Evolutionary conservation across 257 asterid species (phyloP).

Genomic region (Haberlea rhodopensis): DNA sequence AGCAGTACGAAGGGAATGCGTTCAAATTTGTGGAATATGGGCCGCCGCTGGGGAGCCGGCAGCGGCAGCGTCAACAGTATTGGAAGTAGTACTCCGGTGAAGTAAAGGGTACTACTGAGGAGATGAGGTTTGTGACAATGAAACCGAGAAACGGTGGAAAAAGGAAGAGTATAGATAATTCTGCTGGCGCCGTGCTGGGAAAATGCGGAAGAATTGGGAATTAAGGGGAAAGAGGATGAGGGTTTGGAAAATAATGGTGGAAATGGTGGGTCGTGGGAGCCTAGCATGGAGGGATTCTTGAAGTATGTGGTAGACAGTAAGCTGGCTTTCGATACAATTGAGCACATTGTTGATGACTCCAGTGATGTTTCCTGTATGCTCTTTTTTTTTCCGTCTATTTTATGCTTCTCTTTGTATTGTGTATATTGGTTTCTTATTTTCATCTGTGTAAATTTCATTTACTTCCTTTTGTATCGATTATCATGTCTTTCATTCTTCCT

Average conservation of each 20-base stretch:
- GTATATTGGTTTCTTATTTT: no score
- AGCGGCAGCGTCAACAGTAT: constrained; percentile 53
- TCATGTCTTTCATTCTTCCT: no score
- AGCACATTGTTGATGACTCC: constrained; percentile 86
- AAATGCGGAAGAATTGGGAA: constrained; percentile 7
- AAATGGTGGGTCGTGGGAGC: constrained; percentile 59
- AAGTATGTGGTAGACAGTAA: constrained; percentile 80
- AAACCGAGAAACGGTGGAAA: constrained; percentile 56
- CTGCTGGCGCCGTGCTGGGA: constrained; percentile 15
- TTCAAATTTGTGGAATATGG: no score
- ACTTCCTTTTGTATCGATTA: no score
- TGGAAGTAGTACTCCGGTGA: constrained; percentile 88
- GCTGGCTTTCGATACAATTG: constrained; percentile 76
- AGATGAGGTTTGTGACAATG: constrained; percentile 93
- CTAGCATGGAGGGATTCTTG: constrained; percentile 68
- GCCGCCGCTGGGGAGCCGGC: constrained; percentile 37
- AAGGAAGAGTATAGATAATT: constrained; percentile 14
- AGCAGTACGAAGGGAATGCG: constrained; percentile 30
- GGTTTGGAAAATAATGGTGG: constrained; percentile 26
- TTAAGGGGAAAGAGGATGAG: constrained; percentile 23
- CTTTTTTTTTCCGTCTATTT: neutral
- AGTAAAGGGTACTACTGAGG: constrained; percentile 78
- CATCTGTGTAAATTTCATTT: no score
- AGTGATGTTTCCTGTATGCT: constrained; percentile 85
- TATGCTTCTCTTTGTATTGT: neutral